Percentiles rank a stretch among this genome's conserved stretches.
phyloP scores from a whole-genome alignment of 495 filamentous ascomycete species.

The Trichoderma parareesei region DNA sequence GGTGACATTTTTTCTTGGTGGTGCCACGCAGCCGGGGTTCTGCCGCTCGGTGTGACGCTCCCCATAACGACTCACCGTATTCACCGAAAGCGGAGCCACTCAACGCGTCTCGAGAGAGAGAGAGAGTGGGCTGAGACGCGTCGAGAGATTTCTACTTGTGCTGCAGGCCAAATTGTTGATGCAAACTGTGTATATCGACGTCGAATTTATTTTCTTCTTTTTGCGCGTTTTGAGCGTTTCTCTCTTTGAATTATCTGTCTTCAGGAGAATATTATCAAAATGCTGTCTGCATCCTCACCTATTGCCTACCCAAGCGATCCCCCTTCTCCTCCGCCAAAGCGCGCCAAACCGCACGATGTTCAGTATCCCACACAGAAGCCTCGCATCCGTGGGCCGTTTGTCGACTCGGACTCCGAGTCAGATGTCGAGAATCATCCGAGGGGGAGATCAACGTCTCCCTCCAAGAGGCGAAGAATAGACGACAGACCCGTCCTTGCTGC shows the following conservation, averaged over 20 bases:
- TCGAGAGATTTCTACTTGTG: not conserved
- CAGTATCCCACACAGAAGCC: conserved; percentile 17
- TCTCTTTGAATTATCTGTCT: not conserved
- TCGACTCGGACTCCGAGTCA: conserved; percentile 39
- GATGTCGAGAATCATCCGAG: conserved; percentile 23
- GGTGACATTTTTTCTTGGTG: conserved; percentile 7
- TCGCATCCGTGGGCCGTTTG: conserved; percentile 32
- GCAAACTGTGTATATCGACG: not conserved
- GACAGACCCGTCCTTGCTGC: conserved; percentile 11
- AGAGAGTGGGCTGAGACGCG: not conserved
- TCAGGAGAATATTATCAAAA: not conserved
- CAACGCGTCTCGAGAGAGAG: not conserved
- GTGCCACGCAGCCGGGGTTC: not conserved
- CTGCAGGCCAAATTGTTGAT: not conserved
- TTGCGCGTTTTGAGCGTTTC: not conserved
- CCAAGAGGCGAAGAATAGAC: conserved; percentile 31
- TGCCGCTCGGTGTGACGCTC: not conserved
- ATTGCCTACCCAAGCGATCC: conserved; percentile 49
- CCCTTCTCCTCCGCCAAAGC: conserved; percentile 39
- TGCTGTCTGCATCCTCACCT: conserved; percentile 50
- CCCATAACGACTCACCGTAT: not conserved
- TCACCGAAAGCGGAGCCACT: conserved; percentile 2
- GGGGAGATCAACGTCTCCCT: conserved; percentile 23
- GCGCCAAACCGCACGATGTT: conserved; percentile 17
- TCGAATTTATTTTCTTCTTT: not conserved